Evolutionary conservation across 257 asterid genomes (phyloP).

Genomic region (Solanum gracilifrons): DNA sequence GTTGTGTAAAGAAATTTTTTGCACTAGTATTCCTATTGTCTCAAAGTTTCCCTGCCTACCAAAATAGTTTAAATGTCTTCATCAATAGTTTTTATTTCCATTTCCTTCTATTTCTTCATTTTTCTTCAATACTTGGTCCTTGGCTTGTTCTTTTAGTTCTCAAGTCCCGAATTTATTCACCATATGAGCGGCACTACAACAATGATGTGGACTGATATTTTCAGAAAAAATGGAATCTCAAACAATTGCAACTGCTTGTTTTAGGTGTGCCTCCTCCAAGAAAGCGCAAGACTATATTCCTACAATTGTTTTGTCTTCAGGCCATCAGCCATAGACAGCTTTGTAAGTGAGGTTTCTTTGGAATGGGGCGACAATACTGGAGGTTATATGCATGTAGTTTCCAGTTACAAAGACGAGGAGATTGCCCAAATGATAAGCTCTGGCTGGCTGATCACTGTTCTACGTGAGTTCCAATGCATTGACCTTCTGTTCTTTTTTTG

Average conservation of each 20-base stretch:
- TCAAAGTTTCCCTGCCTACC: background rate
- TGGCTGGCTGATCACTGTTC: slow-evolving; percentile 43
- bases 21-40: background rate
- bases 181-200: background rate
- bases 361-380: slow-evolving; percentile 41
- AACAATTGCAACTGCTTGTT: slow-evolving; percentile 6
- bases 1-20: background rate
- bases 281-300: slow-evolving; percentile 32
- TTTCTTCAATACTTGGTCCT: background rate
- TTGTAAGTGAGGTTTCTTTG: slow-evolving; percentile 28
- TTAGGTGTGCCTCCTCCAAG: slow-evolving; percentile 55
- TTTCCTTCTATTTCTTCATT: background rate
- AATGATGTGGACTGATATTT: background rate
- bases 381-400: slow-evolving; percentile 38
- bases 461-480: slow-evolving; percentile 40
- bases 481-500: background rate
- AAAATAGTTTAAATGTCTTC: background rate
- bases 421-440: slow-evolving; percentile 18
- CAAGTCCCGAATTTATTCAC: background rate
- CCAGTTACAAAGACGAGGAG: slow-evolving; percentile 29
- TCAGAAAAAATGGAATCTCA: background rate
- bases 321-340: slow-evolving; percentile 36
- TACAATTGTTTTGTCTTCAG: slow-evolving; percentile 24
- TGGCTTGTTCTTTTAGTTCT: background rate
- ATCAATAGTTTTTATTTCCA: background rate